These are phyloP conservation scores for Exophiala alcalophila DNA, from an alignment of 2,329 filamentous ascomycete genomes.

Conservation along the genomic window DNA sequence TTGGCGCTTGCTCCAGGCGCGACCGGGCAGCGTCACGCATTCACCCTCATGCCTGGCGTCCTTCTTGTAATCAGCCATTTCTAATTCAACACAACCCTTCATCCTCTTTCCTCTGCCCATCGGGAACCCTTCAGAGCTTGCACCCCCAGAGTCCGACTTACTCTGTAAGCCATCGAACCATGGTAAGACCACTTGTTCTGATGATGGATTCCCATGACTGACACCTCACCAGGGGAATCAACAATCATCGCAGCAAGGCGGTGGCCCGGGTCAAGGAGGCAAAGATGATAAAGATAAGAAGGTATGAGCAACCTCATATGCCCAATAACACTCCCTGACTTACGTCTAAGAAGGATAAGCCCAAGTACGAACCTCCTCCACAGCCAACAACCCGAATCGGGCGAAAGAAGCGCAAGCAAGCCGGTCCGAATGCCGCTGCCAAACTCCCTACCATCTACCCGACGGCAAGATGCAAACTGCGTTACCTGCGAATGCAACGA, in stretches of 20 bases:
- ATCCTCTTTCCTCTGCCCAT: too few relatives aligned
- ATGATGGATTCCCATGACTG: neutral
- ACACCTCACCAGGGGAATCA: slow-evolving; percentile 43
- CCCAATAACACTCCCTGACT: slow-evolving; percentile 13
- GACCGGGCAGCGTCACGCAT: slow-evolving; percentile 20
- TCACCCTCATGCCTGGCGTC: neutral
- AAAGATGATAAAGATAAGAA: slow-evolving; percentile 93
- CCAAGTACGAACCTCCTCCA: slow-evolving; percentile 98
- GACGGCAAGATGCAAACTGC: slow-evolving; percentile 94
- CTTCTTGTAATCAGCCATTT: slow-evolving; percentile 12
- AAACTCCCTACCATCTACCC: slow-evolving; percentile 94
- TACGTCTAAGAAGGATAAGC: slow-evolving; percentile 87
- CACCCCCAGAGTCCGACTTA: neutral
- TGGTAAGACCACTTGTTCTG: slow-evolving; percentile 8
- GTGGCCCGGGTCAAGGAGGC: slow-evolving; percentile 66
- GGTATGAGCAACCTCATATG: slow-evolving; percentile 48
- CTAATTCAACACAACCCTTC: too few relatives aligned
- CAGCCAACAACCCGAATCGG: slow-evolving; percentile 95
- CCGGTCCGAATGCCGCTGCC: slow-evolving; percentile 86
- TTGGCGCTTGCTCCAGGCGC: slow-evolving; percentile 4
- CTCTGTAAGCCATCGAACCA: too few relatives aligned
- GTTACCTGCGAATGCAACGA: slow-evolving; percentile 95
- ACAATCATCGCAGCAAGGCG: slow-evolving; percentile 79
- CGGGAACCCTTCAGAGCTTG: too few relatives aligned
- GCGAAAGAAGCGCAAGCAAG: slow-evolving; percentile 96